phyloP scores from a whole-genome alignment of 352 stramenopile genomes.

The Pythium guiyangense region DNA sequence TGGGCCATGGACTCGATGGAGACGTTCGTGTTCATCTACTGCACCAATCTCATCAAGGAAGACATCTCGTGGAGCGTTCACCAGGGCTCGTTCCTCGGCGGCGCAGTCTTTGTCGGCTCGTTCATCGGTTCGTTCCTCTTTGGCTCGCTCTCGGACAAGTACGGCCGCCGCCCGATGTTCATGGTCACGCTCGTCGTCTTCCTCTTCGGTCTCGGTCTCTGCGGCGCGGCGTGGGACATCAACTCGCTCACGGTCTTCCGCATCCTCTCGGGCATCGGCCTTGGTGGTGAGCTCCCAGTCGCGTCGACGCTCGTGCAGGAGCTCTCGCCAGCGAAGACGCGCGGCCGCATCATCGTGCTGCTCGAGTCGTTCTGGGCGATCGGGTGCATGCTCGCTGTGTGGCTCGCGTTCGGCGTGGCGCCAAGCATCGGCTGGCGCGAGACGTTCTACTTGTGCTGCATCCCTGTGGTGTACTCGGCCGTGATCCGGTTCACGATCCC shows the following conservation, averaged over 20 bases:
- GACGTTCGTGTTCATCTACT: constrained; percentile 69
- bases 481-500: constrained; percentile 49
- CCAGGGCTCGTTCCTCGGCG: constrained; percentile 38
- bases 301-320: constrained; percentile 62
- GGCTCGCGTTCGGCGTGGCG: constrained; percentile 41
- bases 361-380: constrained; percentile 66
- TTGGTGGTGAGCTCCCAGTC: constrained; percentile 56
- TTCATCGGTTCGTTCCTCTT: constrained; percentile 61
- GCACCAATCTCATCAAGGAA: constrained; percentile 25
- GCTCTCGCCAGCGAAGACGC: constrained; percentile 45
- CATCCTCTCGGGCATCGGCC: constrained; percentile 59
- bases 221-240: constrained; percentile 43
- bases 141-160: constrained; percentile 56
- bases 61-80: constrained; percentile 38
- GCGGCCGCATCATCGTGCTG: constrained; percentile 59
- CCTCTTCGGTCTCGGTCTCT: constrained; percentile 41
- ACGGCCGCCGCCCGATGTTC: constrained; percentile 58
- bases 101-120: constrained; percentile 56
- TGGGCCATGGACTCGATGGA: constrained; percentile 81
- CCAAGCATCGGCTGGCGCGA: constrained; percentile 54
- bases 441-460: constrained; percentile 52
- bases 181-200: constrained; percentile 67
- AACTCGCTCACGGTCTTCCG: constrained; percentile 47
- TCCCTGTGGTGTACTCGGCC: constrained; percentile 42
- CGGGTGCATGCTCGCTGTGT: constrained; percentile 50